Conservation (phyloP, 2,329 filamentous ascomycete genomes). For the Penicillium oxalicum region DNA sequence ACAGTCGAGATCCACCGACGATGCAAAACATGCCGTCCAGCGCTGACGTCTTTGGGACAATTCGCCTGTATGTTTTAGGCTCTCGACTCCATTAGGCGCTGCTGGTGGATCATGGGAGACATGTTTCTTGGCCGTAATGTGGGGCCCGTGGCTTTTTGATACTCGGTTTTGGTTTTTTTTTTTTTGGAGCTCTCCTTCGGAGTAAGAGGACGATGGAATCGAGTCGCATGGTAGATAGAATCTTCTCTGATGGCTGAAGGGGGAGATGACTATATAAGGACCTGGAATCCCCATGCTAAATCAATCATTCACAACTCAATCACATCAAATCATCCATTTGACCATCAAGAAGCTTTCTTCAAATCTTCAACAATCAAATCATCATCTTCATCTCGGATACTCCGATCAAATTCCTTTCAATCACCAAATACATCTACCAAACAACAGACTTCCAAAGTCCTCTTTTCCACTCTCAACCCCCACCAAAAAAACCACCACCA, state of each 20-base stretch:
- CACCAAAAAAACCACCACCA: not conserved
- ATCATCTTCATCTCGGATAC: not conserved
- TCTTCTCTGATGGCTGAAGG: not conserved
- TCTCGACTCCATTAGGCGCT: not conserved
- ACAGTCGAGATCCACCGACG: too few species aligned
- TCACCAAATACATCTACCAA: not conserved
- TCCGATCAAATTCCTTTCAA: not conserved
- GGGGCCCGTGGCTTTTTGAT: not conserved
- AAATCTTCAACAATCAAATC: not conserved
- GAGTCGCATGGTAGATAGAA: not conserved
- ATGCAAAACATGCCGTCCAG: too few species aligned
- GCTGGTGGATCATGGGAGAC: not conserved
- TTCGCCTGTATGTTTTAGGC: not conserved
- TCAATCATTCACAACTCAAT: slow-evolving; percentile 1
- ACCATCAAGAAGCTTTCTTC: not conserved
- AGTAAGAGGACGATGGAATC: too few species aligned
- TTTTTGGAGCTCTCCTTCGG: not conserved
- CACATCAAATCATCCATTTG: not conserved
- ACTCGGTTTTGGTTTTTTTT: not conserved
- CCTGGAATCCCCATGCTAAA: not conserved
- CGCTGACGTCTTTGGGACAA: too few species aligned
- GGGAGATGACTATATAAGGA: slow-evolving; percentile 5
- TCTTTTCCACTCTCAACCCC: slow-evolving; percentile 2
- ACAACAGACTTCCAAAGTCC: not conserved
- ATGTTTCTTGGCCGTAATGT: not conserved